Evolutionary conservation across 768 basidiomycete species (phyloP).

Genomic region (Jaapia argillacea): DNA sequence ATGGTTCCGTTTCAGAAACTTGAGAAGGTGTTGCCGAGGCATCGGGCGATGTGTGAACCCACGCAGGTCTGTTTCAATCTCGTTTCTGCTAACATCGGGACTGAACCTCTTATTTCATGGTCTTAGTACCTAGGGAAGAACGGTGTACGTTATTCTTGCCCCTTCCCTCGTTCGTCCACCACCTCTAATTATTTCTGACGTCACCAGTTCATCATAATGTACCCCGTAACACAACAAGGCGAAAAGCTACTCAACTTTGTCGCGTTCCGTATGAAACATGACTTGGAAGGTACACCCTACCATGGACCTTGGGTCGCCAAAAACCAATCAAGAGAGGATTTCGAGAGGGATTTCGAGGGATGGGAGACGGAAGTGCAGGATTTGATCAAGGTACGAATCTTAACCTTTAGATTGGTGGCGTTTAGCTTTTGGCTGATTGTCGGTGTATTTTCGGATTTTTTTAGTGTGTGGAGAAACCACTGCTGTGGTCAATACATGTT

Average conservation of each 20-base stretch:
- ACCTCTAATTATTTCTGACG: not conserved
- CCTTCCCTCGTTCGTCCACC: too few relatives aligned
- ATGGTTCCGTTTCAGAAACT: slow-evolving; percentile 31
- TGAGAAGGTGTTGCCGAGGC: slow-evolving; percentile 18
- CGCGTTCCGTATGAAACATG: slow-evolving; percentile 27
- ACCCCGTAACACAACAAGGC: slow-evolving; percentile 36
- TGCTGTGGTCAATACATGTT: slow-evolving; percentile 21
- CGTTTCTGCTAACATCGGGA: not conserved
- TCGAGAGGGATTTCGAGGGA: slow-evolving; percentile 15
- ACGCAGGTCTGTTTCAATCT: too few relatives aligned
- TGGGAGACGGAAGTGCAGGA: slow-evolving; percentile 22
- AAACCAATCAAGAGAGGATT: slow-evolving; percentile 13
- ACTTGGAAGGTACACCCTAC: slow-evolving; percentile 19
- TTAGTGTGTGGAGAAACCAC: slow-evolving; percentile 17
- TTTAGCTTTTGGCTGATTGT: not conserved
- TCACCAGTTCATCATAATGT: slow-evolving; percentile 24
- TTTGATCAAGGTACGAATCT: slow-evolving; percentile 13
- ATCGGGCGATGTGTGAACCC: slow-evolving; percentile 35
- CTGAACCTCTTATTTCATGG: slow-evolving; percentile 3
- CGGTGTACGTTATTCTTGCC: slow-evolving; percentile 16
- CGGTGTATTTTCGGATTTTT: not conserved
- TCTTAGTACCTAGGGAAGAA: slow-evolving; percentile 35
- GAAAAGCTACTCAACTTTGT: slow-evolving; percentile 36
- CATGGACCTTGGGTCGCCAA: slow-evolving; percentile 17
- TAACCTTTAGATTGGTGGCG: too few relatives aligned